Base-by-base conservation (phyloP, 495 filamentous ascomycete species). In the Hypomontagnella monticulosa region DNA sequence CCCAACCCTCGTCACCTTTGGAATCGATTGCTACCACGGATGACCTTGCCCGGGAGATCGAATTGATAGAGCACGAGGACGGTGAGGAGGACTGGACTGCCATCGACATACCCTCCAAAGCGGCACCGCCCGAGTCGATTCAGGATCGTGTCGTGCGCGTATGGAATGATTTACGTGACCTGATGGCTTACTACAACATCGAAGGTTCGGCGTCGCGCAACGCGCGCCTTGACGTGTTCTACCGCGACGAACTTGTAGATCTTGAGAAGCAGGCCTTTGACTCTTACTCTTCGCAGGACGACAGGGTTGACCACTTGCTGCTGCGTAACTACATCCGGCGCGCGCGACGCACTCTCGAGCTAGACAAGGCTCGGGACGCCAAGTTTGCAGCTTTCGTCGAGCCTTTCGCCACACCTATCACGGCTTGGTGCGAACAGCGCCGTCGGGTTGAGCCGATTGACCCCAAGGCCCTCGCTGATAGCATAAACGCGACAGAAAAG, bases 281-380 rank as follows among this genome's bases (percentile, higher is more conserved):
- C 4, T 59, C 61, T 1, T 74, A 73, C 19, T 57, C 60, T 12
- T 68, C 75, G 18, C 80, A 81, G 57, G 66, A 79, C 15, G 73
- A 71, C 34, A 78, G 73, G 47, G 74, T 80, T 0, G 80, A 83
- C 50, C 77, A 79, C 47, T 30, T 83, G 14, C 72, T 82, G 1
- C 55, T 82, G 33, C 71, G 75, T 19, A 82, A 77, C 41, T 80
- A 75, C 48, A 42, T 83, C 16, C 62, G 66, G 8, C 70, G 78
- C 10, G 57, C 76, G 12, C 50, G 64, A 9, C 71, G 72, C 10
- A 73, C 73, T 12, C 61, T 82, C 7, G 63, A 79, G 1, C 74
- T 80, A 3, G 79, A 79, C 19, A 63, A 42, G 4, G 61, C 56
- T 12, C 70, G 75, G 20, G 71, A 81, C 56, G 50, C 69, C 33